A percentile compares a stretch with the other conserved stretches of the same genome.
These are phyloP conservation scores for Thinopyrum elongatum DNA, from an alignment of 176 grass and related monocot species.

Conservation along the genomic window DNA sequence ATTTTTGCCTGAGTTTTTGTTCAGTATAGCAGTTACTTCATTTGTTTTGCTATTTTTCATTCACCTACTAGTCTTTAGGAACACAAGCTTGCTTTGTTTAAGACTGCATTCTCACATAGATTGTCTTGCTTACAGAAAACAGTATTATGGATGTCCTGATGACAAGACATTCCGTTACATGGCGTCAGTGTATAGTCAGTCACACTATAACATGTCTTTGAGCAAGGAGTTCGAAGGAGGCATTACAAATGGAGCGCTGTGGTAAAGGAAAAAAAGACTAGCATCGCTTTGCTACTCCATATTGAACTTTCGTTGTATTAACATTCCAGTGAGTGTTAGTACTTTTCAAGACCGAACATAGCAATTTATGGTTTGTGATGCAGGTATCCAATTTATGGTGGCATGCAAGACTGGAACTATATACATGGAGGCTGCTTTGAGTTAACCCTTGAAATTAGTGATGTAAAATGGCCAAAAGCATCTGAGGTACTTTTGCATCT, in stretches of 20 bases:
- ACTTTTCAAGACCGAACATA: constrained; percentile 15
- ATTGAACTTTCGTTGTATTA: not conserved
- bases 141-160: constrained; percentile 87
- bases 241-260: constrained; percentile 89
- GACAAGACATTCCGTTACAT: constrained; percentile 82
- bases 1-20: not conserved
- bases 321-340: not conserved
- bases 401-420: constrained; percentile 99
- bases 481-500: constrained; percentile 57
- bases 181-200: constrained; percentile 81
- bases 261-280: constrained; percentile 45
- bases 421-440: constrained; percentile 96
- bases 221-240: constrained; percentile 95
- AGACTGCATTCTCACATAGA: constrained; percentile 24
- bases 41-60: constrained; percentile 3
- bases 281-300: not conserved
- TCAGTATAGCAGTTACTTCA: not conserved
- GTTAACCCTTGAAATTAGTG: constrained; percentile 96
- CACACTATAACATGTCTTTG: constrained; percentile 93
- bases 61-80: not conserved
- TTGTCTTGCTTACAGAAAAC: constrained; percentile 64
- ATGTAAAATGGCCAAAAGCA: constrained; percentile 89
- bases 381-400: constrained; percentile 99
- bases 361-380: constrained; percentile 24
- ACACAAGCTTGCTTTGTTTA: constrained; percentile 21